Conservation (phyloP, 2,329 filamentous ascomycete species). For the Botrytis paeoniae region DNA sequence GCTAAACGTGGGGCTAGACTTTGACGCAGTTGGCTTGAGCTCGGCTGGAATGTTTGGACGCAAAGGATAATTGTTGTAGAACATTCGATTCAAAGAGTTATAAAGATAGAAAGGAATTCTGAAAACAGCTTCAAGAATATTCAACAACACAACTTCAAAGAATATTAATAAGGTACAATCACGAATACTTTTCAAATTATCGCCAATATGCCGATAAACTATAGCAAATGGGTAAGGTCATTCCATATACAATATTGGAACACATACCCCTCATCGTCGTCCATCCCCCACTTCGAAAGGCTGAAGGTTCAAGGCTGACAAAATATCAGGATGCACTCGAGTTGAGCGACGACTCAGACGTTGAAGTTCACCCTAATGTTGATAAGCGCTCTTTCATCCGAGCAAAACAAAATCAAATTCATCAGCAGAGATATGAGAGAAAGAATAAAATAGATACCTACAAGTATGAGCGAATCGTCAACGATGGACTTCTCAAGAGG, state of each 20-base stretch:
- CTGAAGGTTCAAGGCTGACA: slow-evolving; percentile 37
- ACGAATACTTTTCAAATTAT: neutral
- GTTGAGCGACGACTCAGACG: slow-evolving; percentile 95
- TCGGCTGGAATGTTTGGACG: slow-evolving; percentile 1
- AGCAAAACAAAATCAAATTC: slow-evolving; percentile 96
- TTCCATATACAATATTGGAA: neutral
- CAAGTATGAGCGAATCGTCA: slow-evolving; percentile 90
- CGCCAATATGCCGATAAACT: slow-evolving; percentile 57
- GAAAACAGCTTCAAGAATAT: neutral
- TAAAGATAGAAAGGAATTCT: neutral
- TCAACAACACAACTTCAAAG: neutral
- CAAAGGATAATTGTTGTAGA: slow-evolving; percentile 25
- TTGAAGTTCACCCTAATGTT: slow-evolving; percentile 98
- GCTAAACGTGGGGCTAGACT: slow-evolving; percentile 7
- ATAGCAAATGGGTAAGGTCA: slow-evolving; percentile 53
- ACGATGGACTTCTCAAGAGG: slow-evolving; percentile 82
- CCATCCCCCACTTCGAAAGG: slow-evolving; percentile 26
- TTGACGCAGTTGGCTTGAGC: neutral
- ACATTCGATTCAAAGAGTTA: slow-evolving; percentile 28
- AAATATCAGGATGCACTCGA: slow-evolving; percentile 73
- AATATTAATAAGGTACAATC: neutral
- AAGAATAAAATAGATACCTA: slow-evolving; percentile 85
- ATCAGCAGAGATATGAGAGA: slow-evolving; percentile 81
- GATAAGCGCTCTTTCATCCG: slow-evolving; percentile 98
- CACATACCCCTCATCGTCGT: slow-evolving; percentile 4